Conservation (phyloP, 768 basidiomycete genomes). For the Lactifluus piperatus region DNA sequence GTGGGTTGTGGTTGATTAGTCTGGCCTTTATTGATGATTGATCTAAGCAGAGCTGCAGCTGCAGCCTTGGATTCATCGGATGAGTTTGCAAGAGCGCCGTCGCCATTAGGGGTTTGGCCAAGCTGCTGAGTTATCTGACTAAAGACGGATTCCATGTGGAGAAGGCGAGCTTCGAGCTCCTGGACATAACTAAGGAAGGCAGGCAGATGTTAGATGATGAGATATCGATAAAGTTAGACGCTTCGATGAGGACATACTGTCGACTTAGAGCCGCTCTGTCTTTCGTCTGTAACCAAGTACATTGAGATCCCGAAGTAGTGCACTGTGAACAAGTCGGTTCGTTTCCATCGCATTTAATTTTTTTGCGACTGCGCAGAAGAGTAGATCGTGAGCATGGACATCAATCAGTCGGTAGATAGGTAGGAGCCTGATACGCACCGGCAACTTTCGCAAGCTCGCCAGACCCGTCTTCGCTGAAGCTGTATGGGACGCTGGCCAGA, state of each 20-base stretch:
- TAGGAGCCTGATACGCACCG: constrained; percentile 41
- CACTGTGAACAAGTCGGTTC: constrained; percentile 86
- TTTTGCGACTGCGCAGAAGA: constrained; percentile 57
- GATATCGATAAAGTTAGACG: constrained; percentile 19
- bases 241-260: constrained; percentile 50
- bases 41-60: constrained; percentile 22
- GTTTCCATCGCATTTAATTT: constrained; percentile 87
- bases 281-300: constrained; percentile 87
- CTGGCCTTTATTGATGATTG: constrained; percentile 22
- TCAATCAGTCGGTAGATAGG: constrained; percentile 9
- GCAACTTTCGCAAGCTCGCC: constrained; percentile 87
- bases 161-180: constrained; percentile 77
- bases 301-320: constrained; percentile 59
- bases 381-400: constrained; percentile 13
- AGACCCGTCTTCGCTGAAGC: constrained; percentile 71
- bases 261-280: constrained; percentile 84
- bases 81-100: constrained; percentile 6
- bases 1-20: constrained; percentile 9
- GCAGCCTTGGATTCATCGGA: constrained; percentile 8
- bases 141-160: constrained; percentile 86
- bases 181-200: constrained; percentile 66
- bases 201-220: not conserved
- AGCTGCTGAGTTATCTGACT: constrained; percentile 72
- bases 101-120: constrained; percentile 41
- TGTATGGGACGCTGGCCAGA: constrained; percentile 61